Base-by-base conservation (phyloP, 1,284 basidiomycete genomes). In the Ceraceosorus bombacis region DNA sequence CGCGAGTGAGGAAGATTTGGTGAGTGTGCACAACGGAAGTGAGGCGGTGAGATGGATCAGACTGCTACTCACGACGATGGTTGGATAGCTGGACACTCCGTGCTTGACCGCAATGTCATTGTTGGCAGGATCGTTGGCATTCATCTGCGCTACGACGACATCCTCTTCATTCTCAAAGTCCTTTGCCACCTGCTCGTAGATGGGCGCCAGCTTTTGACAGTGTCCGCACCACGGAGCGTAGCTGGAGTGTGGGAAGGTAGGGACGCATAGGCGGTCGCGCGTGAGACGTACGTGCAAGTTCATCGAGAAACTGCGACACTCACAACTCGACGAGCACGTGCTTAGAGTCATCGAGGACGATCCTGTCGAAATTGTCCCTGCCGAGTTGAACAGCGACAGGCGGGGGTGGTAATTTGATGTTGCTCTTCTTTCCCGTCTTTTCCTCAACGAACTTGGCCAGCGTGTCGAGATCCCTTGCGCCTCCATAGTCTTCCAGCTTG, bases 301-400 rank as follows among this genome's bases (percentile, higher is more conserved):
- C 81, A 91, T 90, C 82, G 89, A 90, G 73, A 79, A 75, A 7
- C 78, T 78, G 55, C 90, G 91, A 89, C 88, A 89, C 86, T 82
- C 85, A 63, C 89, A 93, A 94, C 4, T 91, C 83, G 54, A 95
- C 89, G n/a, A 95, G 81, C 51, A 90, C 89, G 72, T 92, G 83
- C 80, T 91, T 91, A 38, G 83, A 81, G 17, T 83, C 77, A 73
- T 92, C 84, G 71, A 88, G 72, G 12, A 85, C 89, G 58, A 92
- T 81, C 1, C 86, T 82, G 66, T 90, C 84, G 74, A 92, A 94
- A 65, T 84, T 87, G 72, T 83, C 81, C 15, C 80, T 77, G 73
- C 88, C 87, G 60, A 94, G 82, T 67, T 89, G 80, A 48, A 83
- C 78, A 43, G 85, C 86, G 41, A 84, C 84, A 5, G 88, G 85